These are phyloP conservation scores for Guyanaporus albipodus DNA, from an alignment of 768 basidiomycete species.

Conservation along the genomic window DNA sequence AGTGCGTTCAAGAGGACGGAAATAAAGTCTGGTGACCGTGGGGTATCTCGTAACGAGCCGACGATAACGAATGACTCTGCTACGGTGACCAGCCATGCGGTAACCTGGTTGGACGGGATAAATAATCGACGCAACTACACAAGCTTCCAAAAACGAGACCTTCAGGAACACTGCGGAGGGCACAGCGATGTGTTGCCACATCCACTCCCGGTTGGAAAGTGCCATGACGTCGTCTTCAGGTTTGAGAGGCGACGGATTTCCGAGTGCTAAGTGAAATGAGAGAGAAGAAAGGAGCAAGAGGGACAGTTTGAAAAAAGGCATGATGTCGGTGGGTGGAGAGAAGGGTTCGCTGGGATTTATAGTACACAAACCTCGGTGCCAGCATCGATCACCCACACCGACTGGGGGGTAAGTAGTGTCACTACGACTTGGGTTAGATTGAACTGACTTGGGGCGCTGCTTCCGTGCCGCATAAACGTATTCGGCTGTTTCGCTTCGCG, in stretches of 20 bases:
- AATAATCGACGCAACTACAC: not conserved
- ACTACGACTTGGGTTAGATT: not conserved
- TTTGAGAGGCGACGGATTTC: not conserved
- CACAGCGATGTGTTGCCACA: not conserved
- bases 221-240: conserved; percentile 6
- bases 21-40: not conserved
- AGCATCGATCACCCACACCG: too few relatives aligned
- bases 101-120: not conserved
- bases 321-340: not conserved
- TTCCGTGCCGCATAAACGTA: not conserved
- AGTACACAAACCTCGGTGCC: too few relatives aligned
- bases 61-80: conserved; percentile 5
- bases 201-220: not conserved
- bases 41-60: not conserved
- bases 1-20: not conserved
- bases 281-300: conserved; percentile 6
- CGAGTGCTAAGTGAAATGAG: conserved; percentile 4
- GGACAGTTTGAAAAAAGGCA: conserved; percentile 8
- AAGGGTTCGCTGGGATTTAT: too few relatives aligned
- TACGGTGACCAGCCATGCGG: not conserved
- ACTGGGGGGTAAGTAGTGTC: too few relatives aligned
- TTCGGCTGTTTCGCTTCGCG: not conserved
- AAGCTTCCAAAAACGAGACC: not conserved
- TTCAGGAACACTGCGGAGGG: not conserved
- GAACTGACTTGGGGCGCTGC: not conserved